These are phyloP conservation scores for Pythium aquatile DNA, from an alignment of 352 stramenopile genomes.

Conservation along the genomic window DNA sequence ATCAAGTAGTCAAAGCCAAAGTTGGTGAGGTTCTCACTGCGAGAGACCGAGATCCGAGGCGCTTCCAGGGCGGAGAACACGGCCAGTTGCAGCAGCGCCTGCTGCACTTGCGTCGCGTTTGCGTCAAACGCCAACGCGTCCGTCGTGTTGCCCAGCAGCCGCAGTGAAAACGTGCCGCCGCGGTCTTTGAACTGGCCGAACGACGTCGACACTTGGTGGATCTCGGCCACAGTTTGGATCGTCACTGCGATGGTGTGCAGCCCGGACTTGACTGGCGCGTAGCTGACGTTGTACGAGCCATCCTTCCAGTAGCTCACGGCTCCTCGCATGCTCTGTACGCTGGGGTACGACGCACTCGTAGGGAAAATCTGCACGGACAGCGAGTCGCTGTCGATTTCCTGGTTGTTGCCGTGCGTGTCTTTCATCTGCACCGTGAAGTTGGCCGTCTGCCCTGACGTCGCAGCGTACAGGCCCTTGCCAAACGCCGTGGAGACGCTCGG, in stretches of 20 bases:
- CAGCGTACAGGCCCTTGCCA: conserved; percentile 55
- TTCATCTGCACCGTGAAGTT: conserved; percentile 81
- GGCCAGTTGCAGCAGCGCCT: conserved; percentile 62
- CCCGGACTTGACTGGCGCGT: conserved; percentile 78
- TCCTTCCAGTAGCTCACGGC: conserved; percentile 57
- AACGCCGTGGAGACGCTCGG: conserved; percentile 73
- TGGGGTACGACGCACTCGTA: conserved; percentile 27
- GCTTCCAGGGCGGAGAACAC: conserved; percentile 25
- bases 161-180: conserved; percentile 83
- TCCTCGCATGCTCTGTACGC: conserved; percentile 35
- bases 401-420: conserved; percentile 81
- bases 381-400: conserved; percentile 38
- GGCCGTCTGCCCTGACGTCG: conserved; percentile 46
- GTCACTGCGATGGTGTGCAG: conserved; percentile 87
- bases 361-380: conserved; percentile 59
- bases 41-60: conserved; percentile 45
- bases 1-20: conserved; percentile 80
- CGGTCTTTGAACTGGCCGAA: conserved; percentile 72
- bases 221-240: conserved; percentile 66
- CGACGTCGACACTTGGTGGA: conserved; percentile 78
- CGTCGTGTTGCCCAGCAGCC: conserved; percentile 58
- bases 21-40: conserved; percentile 39
- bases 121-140: conserved; percentile 81
- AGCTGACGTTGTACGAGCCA: conserved; percentile 86
- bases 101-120: conserved; percentile 58